Base-by-base conservation (phyloP, 2,329 filamentous ascomycete genomes). In the Fusarium phyllophilum region DNA sequence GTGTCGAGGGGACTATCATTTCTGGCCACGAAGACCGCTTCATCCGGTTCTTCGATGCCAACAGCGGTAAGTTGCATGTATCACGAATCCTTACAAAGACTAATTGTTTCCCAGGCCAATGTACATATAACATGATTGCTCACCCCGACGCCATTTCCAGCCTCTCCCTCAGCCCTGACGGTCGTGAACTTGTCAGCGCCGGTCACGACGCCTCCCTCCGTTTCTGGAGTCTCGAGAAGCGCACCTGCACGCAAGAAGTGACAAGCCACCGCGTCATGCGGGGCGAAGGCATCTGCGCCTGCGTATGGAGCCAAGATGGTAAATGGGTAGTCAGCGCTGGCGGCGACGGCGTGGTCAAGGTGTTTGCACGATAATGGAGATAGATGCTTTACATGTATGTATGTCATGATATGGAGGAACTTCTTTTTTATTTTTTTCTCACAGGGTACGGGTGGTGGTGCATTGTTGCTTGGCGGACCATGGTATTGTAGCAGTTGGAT, bases 51-150 rank as follows among this genome's bases (percentile, higher is more conserved):
- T 99, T 97, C 82, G 96, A 99, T 86, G 96, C 96, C 72, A 98
- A 99, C 81, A 97, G 94, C 84, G 96, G 96, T 98, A 92, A 84
- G 94, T 90, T 12, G 83, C 93, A 89, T 42, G 20, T 29, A 22
- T 2, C 6, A 20, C 18, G 4, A 22, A 8, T 10, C 31, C 4
- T 18, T 17, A 10, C 13, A 26, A 62, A 17, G n/a, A 76, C 75
- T 77, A 65, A 76, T 29, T 17, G 17, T 5, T 17, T 2, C 5
- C 15, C 75, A 98, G 96, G 96, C 65, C 96, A 99, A 94, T 98
- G 95, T 85, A 98, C 96, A 73, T 99, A 99, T 84, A 97, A 93
- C 79, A 99, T 99, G 96, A 90, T 98, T 68, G 96, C 96, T 11
- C 96, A 99, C 78, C 95, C 96, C 2, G 93, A 95, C 7, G 92